A percentile compares a stretch with the other conserved stretches of the same genome.
Conservation (phyloP, 106 monocot species). For the Phalaenopsis equestris region DNA sequence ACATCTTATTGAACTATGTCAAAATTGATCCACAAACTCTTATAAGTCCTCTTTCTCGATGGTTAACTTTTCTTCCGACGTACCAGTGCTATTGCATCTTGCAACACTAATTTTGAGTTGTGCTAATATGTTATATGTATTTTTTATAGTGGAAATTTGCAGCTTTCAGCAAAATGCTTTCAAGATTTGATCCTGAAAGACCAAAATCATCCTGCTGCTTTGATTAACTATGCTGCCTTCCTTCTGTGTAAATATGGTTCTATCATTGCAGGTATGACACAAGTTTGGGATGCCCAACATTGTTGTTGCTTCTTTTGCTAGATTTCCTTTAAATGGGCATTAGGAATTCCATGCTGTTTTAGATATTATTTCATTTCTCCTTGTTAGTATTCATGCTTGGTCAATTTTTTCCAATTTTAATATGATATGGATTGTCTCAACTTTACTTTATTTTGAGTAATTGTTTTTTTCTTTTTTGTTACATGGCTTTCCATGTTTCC, state of each 20-base stretch:
- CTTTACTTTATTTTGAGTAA: not conserved
- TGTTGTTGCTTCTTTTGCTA: not conserved
- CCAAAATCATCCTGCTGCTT: conserved; percentile 91
- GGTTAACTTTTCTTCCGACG: not conserved
- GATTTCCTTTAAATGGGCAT: not conserved
- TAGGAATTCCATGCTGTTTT: not conserved
- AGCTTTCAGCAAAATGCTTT: conserved; percentile 82
- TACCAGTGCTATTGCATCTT: not conserved
- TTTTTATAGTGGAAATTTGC: conserved; percentile 67
- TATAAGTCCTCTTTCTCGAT: not conserved
- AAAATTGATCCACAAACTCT: not conserved
- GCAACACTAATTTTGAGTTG: not conserved
- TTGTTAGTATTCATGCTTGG: not conserved
- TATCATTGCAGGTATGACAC: conserved; percentile 52
- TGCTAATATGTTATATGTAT: not conserved
- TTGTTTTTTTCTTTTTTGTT: not conserved
- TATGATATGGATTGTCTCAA: too few species aligned
- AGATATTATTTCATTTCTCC: not conserved
- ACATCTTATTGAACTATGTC: not conserved
- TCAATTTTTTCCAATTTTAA: not conserved
- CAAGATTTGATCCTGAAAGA: conserved; percentile 93
- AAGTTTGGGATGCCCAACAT: not conserved
- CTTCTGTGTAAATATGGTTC: conserved; percentile 80
- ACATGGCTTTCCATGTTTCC: not conserved
- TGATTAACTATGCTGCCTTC: conserved; percentile 81